Evolutionary conservation across 257 asterid genomes (phyloP).

Genomic region (Jacaranda mimosifolia): DNA sequence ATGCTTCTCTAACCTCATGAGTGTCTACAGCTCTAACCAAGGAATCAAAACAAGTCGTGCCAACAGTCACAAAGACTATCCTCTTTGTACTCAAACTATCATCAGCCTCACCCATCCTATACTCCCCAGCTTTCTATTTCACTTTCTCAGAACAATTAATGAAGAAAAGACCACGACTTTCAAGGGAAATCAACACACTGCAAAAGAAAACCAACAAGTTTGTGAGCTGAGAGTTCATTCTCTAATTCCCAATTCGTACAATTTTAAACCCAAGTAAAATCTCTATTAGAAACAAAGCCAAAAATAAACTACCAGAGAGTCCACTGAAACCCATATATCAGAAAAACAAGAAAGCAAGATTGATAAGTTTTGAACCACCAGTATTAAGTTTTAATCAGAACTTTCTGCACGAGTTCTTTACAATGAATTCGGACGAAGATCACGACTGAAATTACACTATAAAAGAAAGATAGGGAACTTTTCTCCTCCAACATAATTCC

Average conservation of each 20-base stretch:
- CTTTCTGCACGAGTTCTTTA: not conserved
- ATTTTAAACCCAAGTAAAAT: not conserved
- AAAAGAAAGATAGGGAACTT: not conserved
- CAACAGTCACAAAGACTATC: constrained; percentile 88
- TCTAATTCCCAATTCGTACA: not conserved
- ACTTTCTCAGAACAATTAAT: not conserved
- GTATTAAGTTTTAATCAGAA: not conserved
- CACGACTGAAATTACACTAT: not conserved
- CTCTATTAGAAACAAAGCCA: too few relatives aligned
- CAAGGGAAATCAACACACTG: constrained; percentile 32
- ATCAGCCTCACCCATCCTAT: constrained; percentile 54
- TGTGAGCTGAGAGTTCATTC: not conserved
- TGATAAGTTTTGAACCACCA: not conserved
- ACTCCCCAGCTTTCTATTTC: constrained; percentile 10
- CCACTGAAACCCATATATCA: not conserved
- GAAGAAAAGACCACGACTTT: not conserved
- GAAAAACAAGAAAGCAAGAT: not conserved
- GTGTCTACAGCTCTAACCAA: constrained; percentile 84
- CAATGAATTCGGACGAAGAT: not conserved
- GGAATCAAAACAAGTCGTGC: constrained; percentile 91
- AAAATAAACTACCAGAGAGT: not conserved
- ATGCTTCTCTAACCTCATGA: constrained; percentile 65
- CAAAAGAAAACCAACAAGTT: constrained; percentile 6
- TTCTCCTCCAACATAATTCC: not conserved
- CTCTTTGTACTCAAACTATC: constrained; percentile 50